Evolutionary conservation across 495 filamentous ascomycete species (phyloP), one percentile per base, ranked within the genome.

Genomic region (Aspergillus sclerotioniger): DNA sequence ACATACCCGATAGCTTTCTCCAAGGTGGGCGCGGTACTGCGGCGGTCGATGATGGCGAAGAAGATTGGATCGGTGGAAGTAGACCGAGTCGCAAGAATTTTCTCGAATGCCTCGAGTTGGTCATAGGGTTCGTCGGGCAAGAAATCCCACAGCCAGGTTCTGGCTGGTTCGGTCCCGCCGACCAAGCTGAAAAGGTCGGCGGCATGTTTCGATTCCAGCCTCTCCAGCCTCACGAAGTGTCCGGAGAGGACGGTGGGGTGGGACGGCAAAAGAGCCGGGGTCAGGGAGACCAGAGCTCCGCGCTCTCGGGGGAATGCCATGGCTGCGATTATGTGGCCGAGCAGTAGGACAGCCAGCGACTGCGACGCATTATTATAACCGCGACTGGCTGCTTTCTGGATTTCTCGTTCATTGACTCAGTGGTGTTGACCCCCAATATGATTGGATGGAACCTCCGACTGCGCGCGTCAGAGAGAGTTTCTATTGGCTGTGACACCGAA

Each of bases 111-210:
- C 0, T 58, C 58, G 13, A 71, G 28, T 5, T 76, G 63, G 6
- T 56, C 6, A 56, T 68, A 80, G 0, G 80, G 79, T 0, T 73
- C 80, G 28, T 66, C 62, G 7, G 60, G 57, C 63, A 84, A 66
- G 62, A 81, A 83, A 37, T 74, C 72, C 73, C 79, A 84, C 4
- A 82, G 67, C 19, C 71, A 57, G 4, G 44, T 47, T 10, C 45
- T 45, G 2, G 62, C 60, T 43, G 72, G 67, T 15, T 68, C 60
- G 3, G 58, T 59, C 9, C 73, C 76, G 21, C 73, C 69, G 45
- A 79, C 54, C 10, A 71, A 62, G 33, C 63, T 60, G 53, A 69
- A 82, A 15, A 83, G 69, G 2, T 68, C 67, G 39, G 69, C 62
- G 12, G 73, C 65, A 46, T 83, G 77, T 7, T 63, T 55, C 12